phyloP scores from a whole-genome alignment of 148 eudicot genomes.

The Rhododendron ferrugineum region DNA sequence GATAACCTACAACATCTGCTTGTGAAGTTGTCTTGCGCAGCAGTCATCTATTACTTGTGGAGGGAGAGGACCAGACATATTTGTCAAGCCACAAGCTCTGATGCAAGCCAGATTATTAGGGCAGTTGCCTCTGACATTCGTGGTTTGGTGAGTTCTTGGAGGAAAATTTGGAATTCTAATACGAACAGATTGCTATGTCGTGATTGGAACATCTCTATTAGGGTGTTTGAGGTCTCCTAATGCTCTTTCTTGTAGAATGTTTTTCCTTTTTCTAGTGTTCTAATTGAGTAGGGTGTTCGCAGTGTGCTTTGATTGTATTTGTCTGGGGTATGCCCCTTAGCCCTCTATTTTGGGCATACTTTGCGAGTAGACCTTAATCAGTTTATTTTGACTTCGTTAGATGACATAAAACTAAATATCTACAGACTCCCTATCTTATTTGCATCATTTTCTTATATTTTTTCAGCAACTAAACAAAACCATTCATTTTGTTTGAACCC shows the following conservation, averaged over 20 bases:
- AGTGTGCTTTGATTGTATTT: neutral
- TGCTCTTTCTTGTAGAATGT: neutral
- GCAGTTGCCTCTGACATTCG: neutral
- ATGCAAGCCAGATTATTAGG: neutral
- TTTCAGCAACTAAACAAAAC: no score
- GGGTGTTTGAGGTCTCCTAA: neutral
- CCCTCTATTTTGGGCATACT: no score
- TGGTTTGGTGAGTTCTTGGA: neutral
- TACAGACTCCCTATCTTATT: no score
- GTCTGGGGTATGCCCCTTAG: no score
- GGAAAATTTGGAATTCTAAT: neutral
- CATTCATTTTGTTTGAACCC: neutral
- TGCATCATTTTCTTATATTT: no score
- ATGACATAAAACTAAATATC: no score
- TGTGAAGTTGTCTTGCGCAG: neutral
- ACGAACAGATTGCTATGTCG: neutral
- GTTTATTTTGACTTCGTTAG: no score
- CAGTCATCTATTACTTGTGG: neutral
- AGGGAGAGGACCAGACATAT: no score
- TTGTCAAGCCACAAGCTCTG: neutral
- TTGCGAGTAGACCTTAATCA: no score
- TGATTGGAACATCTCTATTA: neutral
- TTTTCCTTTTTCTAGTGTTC: neutral
- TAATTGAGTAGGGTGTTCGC: neutral
- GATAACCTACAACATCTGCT: neutral